Percentiles rank a stretch among this genome's conserved stretches.
These are phyloP conservation scores for Backusella macrospora DNA, from an alignment of 192 early-diverging fungal genomes.

Conservation along the genomic window DNA sequence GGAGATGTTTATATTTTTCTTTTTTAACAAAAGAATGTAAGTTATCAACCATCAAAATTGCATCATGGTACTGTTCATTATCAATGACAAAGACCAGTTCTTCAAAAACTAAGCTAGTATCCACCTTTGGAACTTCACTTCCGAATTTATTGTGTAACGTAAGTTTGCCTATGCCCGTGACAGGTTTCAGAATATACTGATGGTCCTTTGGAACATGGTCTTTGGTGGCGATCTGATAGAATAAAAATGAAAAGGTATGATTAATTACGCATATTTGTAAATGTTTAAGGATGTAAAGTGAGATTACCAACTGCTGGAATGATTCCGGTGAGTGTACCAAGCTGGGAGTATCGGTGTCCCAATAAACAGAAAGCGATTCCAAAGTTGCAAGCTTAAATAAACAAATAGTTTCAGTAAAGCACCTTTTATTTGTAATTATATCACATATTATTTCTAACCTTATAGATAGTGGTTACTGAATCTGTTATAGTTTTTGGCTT, in stretches of 20 bases:
- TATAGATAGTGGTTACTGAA: constrained; percentile 68
- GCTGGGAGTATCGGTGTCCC: constrained; percentile 66
- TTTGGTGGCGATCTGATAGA: constrained; percentile 59
- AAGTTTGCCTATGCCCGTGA: constrained; percentile 68
- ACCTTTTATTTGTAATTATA: background rate
- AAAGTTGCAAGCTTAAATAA: constrained; percentile 54
- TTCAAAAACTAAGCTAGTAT: constrained; percentile 68
- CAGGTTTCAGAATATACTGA: constrained; percentile 77
- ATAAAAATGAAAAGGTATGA: background rate
- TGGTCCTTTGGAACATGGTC: constrained; percentile 51
- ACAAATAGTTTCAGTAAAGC: background rate
- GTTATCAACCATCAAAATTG: constrained; percentile 59
- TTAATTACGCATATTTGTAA: background rate
- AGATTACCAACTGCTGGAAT: background rate
- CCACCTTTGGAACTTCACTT: constrained; percentile 41
- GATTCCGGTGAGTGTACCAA: constrained; percentile 43
- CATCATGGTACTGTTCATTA: constrained; percentile 73
- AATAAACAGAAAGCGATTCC: constrained; percentile 71
- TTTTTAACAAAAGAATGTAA: constrained; percentile 34
- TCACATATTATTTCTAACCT: constrained; percentile 36
- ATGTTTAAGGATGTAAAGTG: background rate
- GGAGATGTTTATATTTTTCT: constrained; percentile 73
- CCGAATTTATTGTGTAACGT: constrained; percentile 29
- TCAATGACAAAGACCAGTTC: constrained; percentile 77
- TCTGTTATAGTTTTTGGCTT: constrained; percentile 67